Conservation (phyloP, 345 rosid genomes). For the Anastatica hierochuntica region DNA sequence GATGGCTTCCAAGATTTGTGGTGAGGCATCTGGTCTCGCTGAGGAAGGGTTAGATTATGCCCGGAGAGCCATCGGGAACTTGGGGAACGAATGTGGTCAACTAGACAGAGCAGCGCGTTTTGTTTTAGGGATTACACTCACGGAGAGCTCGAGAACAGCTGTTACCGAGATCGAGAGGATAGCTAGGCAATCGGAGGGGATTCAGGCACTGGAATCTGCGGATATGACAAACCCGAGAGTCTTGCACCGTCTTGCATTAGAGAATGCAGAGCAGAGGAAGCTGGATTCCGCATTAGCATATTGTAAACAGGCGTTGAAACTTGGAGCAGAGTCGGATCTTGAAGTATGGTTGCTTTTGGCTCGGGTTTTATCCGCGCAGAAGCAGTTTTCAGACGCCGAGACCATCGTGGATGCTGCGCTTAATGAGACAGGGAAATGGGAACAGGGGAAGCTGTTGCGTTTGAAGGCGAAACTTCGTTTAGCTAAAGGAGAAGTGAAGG, state of each 20-base stretch:
- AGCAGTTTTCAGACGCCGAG: slow-evolving; percentile 51
- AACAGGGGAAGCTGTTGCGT: slow-evolving; percentile 72
- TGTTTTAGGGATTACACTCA: slow-evolving; percentile 48
- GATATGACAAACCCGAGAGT: slow-evolving; percentile 43
- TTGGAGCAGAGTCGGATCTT: slow-evolving; percentile 48
- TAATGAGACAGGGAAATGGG: slow-evolving; percentile 71
- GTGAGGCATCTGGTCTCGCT: slow-evolving; percentile 34
- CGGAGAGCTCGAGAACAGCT: slow-evolving; percentile 40
- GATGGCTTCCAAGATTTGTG: slow-evolving; percentile 62
- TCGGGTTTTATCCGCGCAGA: slow-evolving; percentile 70
- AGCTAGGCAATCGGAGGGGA: slow-evolving; percentile 44
- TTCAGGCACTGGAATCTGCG: slow-evolving; percentile 45
- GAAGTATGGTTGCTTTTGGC: slow-evolving; percentile 66
- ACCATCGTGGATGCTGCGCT: slow-evolving; percentile 47
- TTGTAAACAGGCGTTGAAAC: slow-evolving; percentile 36
- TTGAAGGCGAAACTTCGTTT: slow-evolving; percentile 66
- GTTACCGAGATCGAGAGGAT: slow-evolving; percentile 39
- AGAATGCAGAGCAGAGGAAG: slow-evolving; percentile 73
- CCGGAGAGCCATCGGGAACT: slow-evolving; percentile 37
- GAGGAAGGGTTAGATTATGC: slow-evolving; percentile 61
- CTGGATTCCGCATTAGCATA: slow-evolving; percentile 45
- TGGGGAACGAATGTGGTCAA: slow-evolving; percentile 35
- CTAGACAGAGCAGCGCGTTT: slow-evolving; percentile 38
- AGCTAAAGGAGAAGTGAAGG: slow-evolving; percentile 47
- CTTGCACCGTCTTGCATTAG: slow-evolving; percentile 52